phyloP scores from a whole-genome alignment of 331 rosid species.

The Saraca asoca region DNA sequence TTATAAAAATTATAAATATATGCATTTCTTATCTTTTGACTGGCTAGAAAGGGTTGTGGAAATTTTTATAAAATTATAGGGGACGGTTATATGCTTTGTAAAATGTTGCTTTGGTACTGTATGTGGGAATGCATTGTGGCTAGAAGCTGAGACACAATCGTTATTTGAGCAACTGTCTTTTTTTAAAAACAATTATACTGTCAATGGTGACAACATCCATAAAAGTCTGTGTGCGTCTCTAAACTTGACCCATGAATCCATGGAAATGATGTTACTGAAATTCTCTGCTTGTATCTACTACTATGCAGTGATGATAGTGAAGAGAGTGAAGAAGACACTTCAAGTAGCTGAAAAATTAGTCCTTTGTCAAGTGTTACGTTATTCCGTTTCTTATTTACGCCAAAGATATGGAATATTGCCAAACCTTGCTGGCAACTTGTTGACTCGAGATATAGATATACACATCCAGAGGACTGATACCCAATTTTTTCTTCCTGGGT shows the following conservation, averaged over 20 bases:
- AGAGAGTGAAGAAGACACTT: conserved; percentile 66
- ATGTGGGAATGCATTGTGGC: neutral
- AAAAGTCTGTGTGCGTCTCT: neutral
- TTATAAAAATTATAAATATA: neutral
- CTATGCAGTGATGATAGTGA: conserved; percentile 80
- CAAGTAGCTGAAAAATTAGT: conserved; percentile 40
- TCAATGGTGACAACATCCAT: neutral
- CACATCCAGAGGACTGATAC: conserved; percentile 37
- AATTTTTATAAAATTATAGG: neutral
- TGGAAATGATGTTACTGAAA: conserved; percentile 13
- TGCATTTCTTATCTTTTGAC: conserved; percentile 18
- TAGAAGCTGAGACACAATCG: neutral
- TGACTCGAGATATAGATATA: conserved; percentile 9
- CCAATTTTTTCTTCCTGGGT: conserved; percentile 56
- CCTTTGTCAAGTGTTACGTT: conserved; percentile 22
- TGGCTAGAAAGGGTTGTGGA: neutral
- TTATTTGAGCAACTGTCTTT: neutral
- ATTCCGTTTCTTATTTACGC: conserved; percentile 4
- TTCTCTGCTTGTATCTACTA: too few relatives aligned
- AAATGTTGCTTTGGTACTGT: neutral
- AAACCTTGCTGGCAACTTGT: conserved; percentile 14
- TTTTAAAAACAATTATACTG: neutral
- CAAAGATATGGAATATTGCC: conserved; percentile 22
- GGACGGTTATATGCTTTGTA: neutral
- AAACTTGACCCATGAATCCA: neutral